These are phyloP conservation scores for Hygrophoropsis aurantiaca DNA, from an alignment of 768 basidiomycete species.

Conservation along the genomic window DNA sequence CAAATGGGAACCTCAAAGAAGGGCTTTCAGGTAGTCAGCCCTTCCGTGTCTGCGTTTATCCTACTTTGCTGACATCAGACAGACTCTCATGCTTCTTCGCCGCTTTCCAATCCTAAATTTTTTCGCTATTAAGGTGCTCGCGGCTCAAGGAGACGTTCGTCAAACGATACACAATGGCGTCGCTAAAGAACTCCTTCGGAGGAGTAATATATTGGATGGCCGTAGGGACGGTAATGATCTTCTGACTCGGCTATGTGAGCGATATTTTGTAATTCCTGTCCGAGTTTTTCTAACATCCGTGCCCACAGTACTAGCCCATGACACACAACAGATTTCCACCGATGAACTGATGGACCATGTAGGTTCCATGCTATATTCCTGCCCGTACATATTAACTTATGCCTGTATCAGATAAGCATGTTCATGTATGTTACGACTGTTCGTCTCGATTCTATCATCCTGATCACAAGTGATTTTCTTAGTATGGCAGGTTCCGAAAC, in stretches of 20 bases:
- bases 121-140: constrained; percentile 16
- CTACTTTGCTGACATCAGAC: neutral
- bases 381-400: neutral
- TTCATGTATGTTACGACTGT: constrained; percentile 25
- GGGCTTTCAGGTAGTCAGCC: constrained; percentile 6
- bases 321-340: constrained; percentile 18
- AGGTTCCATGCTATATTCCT: constrained; percentile 1
- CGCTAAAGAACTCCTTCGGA: constrained; percentile 12
- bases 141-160: constrained; percentile 11
- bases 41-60: neutral
- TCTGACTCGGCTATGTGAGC: constrained; percentile 5
- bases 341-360: constrained; percentile 16
- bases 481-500: constrained; percentile 46
- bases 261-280: constrained; percentile 9
- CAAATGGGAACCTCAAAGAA: constrained; percentile 15
- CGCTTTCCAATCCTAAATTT: constrained; percentile 26
- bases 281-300: constrained; percentile 2
- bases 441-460: neutral
- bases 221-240: constrained; percentile 8
- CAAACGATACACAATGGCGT: constrained; percentile 10
- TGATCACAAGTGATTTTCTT: neutral
- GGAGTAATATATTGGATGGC: constrained; percentile 16
- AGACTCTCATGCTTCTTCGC: constrained; percentile 21
- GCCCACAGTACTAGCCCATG: constrained; percentile 23
- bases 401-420: constrained; percentile 26